phyloP scores from a whole-genome alignment of 2,329 filamentous ascomycete species.

The Exophiala spinifera region DNA sequence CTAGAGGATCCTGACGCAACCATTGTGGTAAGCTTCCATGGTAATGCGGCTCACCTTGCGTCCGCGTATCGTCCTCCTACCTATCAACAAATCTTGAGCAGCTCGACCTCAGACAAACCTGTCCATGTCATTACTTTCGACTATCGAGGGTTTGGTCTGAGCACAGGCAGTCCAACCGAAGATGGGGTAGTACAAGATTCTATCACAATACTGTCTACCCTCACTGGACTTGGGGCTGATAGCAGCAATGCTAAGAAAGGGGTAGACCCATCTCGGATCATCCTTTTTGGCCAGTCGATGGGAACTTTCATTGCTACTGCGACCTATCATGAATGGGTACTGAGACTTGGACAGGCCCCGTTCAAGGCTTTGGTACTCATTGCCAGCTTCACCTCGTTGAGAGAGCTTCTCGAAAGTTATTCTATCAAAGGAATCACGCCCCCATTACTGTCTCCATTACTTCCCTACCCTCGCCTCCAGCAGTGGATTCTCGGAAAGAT shows the following conservation, averaged over 20 bases:
- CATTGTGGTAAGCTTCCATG: conserved; percentile 55
- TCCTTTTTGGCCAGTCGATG: conserved; percentile 80
- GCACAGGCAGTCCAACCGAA: conserved; percentile 75
- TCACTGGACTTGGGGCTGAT: conserved; percentile 42
- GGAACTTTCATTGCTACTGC: conserved; percentile 81
- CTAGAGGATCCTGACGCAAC: conserved; percentile 49
- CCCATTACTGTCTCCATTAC: conserved; percentile 68
- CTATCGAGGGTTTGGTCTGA: conserved; percentile 60
- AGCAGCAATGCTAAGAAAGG: conserved; percentile 29
- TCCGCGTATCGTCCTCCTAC: conserved; percentile 72
- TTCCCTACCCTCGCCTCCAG: conserved; percentile 62
- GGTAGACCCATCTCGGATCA: conserved; percentile 68
- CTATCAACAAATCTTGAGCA: conserved; percentile 73
- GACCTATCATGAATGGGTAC: conserved; percentile 48
- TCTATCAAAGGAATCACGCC: conserved; percentile 75
- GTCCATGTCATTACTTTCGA: conserved; percentile 83
- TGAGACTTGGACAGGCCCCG: conserved; percentile 56
- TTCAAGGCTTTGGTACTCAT: conserved; percentile 80
- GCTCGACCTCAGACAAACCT: conserved; percentile 58
- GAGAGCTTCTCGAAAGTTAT: conserved; percentile 72
- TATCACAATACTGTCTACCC: conserved; percentile 66
- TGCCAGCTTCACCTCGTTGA: conserved; percentile 72
- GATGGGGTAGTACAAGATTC: conserved; percentile 77
- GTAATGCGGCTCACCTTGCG: conserved; percentile 81
- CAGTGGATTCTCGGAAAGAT: conserved; percentile 61